A percentile compares a stretch with the other conserved stretches of the same genome.
Conservation (phyloP, 2,329 filamentous ascomycete species). For the Fusarium incarnatum region DNA sequence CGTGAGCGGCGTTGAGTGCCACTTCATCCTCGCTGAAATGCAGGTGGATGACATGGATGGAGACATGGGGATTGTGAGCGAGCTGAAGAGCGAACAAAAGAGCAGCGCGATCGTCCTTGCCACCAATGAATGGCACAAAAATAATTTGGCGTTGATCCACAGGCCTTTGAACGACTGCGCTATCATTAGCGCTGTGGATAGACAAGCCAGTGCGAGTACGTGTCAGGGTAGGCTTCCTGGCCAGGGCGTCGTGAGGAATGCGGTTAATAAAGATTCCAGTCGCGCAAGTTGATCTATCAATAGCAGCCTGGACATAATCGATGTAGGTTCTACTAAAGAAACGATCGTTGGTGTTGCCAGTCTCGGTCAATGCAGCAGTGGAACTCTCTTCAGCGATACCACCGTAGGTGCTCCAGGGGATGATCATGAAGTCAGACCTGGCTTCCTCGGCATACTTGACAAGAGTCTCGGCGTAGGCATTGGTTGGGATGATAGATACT, state of each 20-base stretch:
- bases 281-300: conserved; percentile 80
- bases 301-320: conserved; percentile 76
- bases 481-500: conserved; percentile 81
- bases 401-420: conserved; percentile 91
- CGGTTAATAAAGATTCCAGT: conserved; percentile 65
- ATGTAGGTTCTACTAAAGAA: conserved; percentile 66
- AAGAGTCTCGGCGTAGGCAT: conserved; percentile 82
- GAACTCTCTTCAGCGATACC: conserved; percentile 71
- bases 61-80: conserved; percentile 80
- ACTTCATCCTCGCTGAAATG: conserved; percentile 36
- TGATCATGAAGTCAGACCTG: conserved; percentile 77
- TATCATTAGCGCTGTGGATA: conserved; percentile 59
- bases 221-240: conserved; percentile 63
- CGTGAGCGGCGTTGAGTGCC: conserved; percentile 1
- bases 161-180: conserved; percentile 63
- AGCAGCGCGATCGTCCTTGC: conserved; percentile 82
- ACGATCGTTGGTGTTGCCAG: conserved; percentile 41
- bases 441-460: conserved; percentile 76
- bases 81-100: conserved; percentile 86
- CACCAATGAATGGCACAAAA: conserved; percentile 88
- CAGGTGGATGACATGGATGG: conserved; percentile 76
- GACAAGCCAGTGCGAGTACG: conserved; percentile 41
- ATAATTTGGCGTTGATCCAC: conserved; percentile 81
- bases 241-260: conserved; percentile 49
- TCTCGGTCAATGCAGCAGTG: conserved; percentile 23